Evolutionary conservation across 768 basidiomycete species (phyloP).

Genomic region (Pulveroboletus frians): DNA sequence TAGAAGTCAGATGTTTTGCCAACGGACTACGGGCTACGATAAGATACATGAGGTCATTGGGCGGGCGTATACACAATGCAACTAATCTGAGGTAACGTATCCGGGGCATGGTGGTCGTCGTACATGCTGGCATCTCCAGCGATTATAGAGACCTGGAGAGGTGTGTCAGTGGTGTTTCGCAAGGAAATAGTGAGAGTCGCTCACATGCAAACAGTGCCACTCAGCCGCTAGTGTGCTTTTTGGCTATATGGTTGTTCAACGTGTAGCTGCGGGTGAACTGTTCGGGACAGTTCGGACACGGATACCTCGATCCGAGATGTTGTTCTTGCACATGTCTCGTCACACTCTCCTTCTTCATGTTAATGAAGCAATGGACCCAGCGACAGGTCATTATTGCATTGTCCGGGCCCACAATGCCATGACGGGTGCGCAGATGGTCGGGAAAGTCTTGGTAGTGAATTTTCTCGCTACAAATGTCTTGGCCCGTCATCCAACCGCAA

Average conservation of each 20-base stretch:
- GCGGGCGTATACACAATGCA: neutral
- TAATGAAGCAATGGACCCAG: slow-evolving; percentile 16
- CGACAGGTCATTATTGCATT: slow-evolving; percentile 2
- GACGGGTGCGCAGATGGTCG: slow-evolving; percentile 18
- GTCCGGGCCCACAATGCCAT: slow-evolving; percentile 19
- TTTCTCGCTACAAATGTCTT: neutral
- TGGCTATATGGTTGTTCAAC: slow-evolving; percentile 8
- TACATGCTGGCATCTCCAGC: neutral
- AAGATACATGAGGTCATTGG: slow-evolving; percentile 9
- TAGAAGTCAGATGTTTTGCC: neutral
- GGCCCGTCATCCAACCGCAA: slow-evolving; percentile 15
- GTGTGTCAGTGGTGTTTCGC: neutral
- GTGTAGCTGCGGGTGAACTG: slow-evolving; percentile 27
- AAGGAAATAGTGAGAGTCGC: neutral
- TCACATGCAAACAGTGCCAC: neutral
- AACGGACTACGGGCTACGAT: neutral
- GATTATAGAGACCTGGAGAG: neutral
- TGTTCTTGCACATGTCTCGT: slow-evolving; percentile 24
- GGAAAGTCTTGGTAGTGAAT: slow-evolving; percentile 11
- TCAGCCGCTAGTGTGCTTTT: slow-evolving; percentile 8
- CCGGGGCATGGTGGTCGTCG: no score
- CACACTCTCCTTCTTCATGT: slow-evolving; percentile 28
- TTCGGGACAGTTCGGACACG: slow-evolving; percentile 17
- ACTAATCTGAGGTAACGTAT: neutral
- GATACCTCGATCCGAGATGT: slow-evolving; percentile 16